phyloP scores from a whole-genome alignment of 805 yeast species.

The Candida peoriensis region DNA sequence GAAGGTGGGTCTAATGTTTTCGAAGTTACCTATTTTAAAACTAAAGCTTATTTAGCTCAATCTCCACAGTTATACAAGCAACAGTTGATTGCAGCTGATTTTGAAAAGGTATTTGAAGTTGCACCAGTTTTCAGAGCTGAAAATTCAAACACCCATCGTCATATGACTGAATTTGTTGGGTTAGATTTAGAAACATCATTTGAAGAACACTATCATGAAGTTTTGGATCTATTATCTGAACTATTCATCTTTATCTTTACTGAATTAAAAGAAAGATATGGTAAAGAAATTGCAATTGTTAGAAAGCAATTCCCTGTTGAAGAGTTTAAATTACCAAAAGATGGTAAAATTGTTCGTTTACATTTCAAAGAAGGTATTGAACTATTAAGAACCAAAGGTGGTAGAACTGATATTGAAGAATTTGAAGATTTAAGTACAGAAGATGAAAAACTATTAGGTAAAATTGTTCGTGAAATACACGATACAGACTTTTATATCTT shows the following conservation, averaged over 20 bases:
- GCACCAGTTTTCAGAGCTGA: conserved; percentile 99
- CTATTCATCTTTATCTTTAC: conserved; percentile 85
- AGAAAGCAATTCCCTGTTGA: conserved; percentile 96
- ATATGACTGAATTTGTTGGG: conserved; percentile 97
- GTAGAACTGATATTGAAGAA: conserved; percentile 66
- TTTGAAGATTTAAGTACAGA: conserved; percentile 90
- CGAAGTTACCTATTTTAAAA: conserved; percentile 88
- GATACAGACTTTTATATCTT: conserved; percentile 96
- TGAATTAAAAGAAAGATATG: conserved; percentile 74
- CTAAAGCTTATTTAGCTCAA: conserved; percentile 92
- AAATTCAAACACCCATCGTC: conserved; percentile 98
- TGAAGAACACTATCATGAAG: conserved; percentile 98
- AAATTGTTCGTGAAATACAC: conserved; percentile 85
- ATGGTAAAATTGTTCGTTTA: conserved; percentile 88
- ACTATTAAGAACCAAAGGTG: conserved; percentile 82
- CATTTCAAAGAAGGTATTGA: conserved; percentile 89
- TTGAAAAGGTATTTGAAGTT: conserved; percentile 91
- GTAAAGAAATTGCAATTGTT: conserved; percentile 80
- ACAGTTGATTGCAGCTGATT: conserved; percentile 96
- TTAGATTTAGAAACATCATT: conserved; percentile 97
- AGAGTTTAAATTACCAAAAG: conserved; percentile 90
- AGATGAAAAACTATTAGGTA: conserved; percentile 90
- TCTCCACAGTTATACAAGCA: conserved; percentile 98
- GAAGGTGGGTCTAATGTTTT: conserved; percentile 99
- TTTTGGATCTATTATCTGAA: conserved; percentile 54